phyloP scores from a whole-genome alignment of 2,329 filamentous ascomycete species.

The Nemania sp. region DNA sequence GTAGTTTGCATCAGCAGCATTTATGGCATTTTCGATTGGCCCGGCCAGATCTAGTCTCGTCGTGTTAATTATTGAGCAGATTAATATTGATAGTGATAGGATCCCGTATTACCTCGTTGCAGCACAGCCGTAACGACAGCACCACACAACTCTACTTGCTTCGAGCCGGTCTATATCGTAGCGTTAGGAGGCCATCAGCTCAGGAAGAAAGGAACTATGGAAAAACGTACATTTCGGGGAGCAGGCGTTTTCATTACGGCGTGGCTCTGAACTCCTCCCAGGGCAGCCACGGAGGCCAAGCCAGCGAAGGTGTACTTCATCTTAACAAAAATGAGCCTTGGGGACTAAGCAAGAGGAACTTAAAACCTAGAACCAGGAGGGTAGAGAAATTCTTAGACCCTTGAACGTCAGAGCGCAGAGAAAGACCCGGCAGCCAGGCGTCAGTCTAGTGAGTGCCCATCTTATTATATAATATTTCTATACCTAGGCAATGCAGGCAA shows the following conservation, averaged over 20 bases:
- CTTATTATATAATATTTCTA: not conserved
- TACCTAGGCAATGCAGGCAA: not conserved
- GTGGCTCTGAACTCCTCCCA: slow-evolving; percentile 31
- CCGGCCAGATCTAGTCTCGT: slow-evolving; percentile 42
- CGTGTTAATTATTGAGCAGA: not conserved
- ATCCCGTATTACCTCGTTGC: slow-evolving; percentile 36
- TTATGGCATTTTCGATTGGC: slow-evolving; percentile 48
- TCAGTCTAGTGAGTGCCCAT: too few relatives aligned
- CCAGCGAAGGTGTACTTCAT: slow-evolving; percentile 23
- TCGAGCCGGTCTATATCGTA: slow-evolving; percentile 39
- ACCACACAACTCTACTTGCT: slow-evolving; percentile 45
- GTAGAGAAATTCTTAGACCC: too few relatives aligned
- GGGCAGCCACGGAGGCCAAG: slow-evolving; percentile 12
- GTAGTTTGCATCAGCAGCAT: slow-evolving; percentile 41
- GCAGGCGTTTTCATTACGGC: slow-evolving; percentile 34
- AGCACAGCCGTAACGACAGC: slow-evolving; percentile 39
- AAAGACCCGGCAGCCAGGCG: too few relatives aligned
- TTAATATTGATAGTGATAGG: not conserved
- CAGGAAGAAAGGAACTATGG: not conserved
- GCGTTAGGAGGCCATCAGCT: not conserved
- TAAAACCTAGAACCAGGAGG: not conserved
- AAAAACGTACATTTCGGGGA: slow-evolving; percentile 29
- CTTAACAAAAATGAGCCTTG: not conserved
- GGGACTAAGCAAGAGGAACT: not conserved
- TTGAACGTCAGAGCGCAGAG: not conserved